phyloP scores from a whole-genome alignment of 31 red algal species.

The Bonnemaisonia californica region DNA sequence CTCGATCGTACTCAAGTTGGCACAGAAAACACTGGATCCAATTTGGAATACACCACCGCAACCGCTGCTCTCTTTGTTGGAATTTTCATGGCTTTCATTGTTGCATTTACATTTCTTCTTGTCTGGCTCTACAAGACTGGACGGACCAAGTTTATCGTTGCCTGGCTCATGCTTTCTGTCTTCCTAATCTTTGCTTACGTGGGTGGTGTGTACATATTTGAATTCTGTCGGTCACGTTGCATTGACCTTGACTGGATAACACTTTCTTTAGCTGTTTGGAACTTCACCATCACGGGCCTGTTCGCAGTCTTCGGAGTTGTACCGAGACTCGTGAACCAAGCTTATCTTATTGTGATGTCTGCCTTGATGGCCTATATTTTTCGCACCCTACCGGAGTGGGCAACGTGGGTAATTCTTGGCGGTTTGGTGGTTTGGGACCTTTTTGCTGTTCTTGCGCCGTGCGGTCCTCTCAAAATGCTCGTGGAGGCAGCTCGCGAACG shows the following conservation, averaged over 20 bases:
- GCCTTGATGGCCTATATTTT: conserved; percentile 85
- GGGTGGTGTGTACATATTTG: conserved; percentile 80
- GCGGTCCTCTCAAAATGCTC: conserved; percentile 71
- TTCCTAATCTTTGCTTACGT: conserved; percentile 72
- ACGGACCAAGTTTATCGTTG: conserved; percentile 49
- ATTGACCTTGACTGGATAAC: conserved; percentile 87
- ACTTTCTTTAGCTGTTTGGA: conserved; percentile 58
- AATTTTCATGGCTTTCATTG: conserved; percentile 67
- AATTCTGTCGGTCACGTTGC: conserved; percentile 78
- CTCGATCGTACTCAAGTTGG: conserved; percentile 5
- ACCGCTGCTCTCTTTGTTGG: conserved; percentile 49
- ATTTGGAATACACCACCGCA: neutral
- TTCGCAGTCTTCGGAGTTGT: conserved; percentile 82
- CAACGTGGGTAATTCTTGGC: conserved; percentile 70
- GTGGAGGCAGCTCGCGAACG: conserved; percentile 76
- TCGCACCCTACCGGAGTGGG: conserved; percentile 65
- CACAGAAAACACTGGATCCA: neutral
- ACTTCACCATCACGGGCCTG: conserved; percentile 80
- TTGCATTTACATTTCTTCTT: conserved; percentile 74
- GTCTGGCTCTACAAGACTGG: conserved; percentile 78
- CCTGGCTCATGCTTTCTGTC: conserved; percentile 69
- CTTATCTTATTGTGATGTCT: conserved; percentile 80
- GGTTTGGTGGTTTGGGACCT: conserved; percentile 86
- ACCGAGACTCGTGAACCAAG: conserved; percentile 69
- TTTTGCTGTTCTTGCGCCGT: conserved; percentile 72